Percentiles rank a stretch among this genome's conserved stretches.
These are phyloP conservation scores for Sclerotinia minor DNA, from an alignment of 2,329 filamentous ascomycete species.

Conservation along the genomic window DNA sequence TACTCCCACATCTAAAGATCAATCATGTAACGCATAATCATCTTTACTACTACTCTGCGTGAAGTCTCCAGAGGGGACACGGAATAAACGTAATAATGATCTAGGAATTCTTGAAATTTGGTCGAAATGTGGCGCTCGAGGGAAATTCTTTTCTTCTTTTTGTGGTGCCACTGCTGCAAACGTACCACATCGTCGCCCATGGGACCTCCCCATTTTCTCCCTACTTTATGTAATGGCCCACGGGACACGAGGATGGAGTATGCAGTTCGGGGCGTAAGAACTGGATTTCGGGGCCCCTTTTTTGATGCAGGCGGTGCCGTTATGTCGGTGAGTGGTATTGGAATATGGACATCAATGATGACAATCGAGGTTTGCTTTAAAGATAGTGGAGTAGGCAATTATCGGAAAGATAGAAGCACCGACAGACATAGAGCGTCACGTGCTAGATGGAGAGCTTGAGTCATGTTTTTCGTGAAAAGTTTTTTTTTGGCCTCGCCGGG, in stretches of 20 bases:
- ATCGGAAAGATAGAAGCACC: not conserved
- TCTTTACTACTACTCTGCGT: not conserved
- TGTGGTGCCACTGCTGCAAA: not conserved
- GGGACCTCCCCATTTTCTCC: constrained; percentile 22
- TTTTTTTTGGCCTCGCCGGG: not conserved
- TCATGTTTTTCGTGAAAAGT: constrained; percentile 4
- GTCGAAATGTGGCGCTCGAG: not conserved
- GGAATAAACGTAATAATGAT: constrained; percentile 6
- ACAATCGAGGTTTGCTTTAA: not conserved
- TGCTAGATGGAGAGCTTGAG: not conserved
- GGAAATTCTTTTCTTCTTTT: constrained; percentile 8
- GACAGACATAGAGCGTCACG: not conserved
- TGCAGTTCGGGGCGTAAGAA: not conserved
- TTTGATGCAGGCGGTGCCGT: constrained; percentile 7
- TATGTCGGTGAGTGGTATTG: not conserved
- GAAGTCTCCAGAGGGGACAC: not conserved
- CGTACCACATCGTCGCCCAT: constrained; percentile 11
- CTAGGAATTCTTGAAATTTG: constrained; percentile 10
- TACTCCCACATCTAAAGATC: constrained; percentile 1
- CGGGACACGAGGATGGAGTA: constrained; percentile 19
- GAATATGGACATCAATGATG: not conserved
- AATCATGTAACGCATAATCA: constrained; percentile 14
- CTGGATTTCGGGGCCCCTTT: constrained; percentile 1
- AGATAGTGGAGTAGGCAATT: constrained; percentile 1
- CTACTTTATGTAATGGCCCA: not conserved